phyloP scores from a whole-genome alignment of 345 rosid species.

The Populus nigra region DNA sequence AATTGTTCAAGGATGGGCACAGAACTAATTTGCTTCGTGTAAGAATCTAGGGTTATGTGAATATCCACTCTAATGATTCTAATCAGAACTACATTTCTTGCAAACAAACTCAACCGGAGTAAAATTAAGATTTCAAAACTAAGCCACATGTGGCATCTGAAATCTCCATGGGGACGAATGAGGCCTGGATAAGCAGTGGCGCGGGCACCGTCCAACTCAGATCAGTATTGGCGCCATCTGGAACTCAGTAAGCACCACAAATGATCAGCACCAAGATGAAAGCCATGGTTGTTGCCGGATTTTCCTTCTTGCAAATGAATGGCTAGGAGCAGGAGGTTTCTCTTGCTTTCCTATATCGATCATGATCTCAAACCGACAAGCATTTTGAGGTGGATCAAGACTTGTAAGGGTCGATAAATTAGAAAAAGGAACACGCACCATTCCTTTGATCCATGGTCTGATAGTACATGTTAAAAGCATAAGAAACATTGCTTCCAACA shows the following conservation, averaged over 20 bases:
- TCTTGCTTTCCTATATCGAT: slow-evolving; percentile 20
- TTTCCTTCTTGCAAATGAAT: slow-evolving; percentile 2
- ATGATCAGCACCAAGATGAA: not conserved
- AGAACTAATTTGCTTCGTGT: not conserved
- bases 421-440: slow-evolving; percentile 12
- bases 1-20: not conserved
- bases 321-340: not conserved
- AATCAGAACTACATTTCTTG: too few species aligned
- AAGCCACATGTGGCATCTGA: not conserved
- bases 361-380: slow-evolving; percentile 16
- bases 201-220: not conserved
- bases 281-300: not conserved
- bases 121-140: not conserved
- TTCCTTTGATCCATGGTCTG: slow-evolving; percentile 22
- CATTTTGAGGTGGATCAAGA: slow-evolving; percentile 16
- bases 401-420: slow-evolving; percentile 16
- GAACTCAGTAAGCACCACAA: slow-evolving; percentile 5
- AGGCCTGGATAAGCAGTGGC: not conserved
- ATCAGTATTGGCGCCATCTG: too few species aligned
- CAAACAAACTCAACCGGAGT: too few species aligned
- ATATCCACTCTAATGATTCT: too few species aligned
- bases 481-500: slow-evolving; percentile 17
- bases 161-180: not conserved
- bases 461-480: slow-evolving; percentile 23
- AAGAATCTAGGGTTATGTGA: too few species aligned